Conservation (phyloP, 192 early-diverging fungal genomes). For the Backusella macrospora region DNA sequence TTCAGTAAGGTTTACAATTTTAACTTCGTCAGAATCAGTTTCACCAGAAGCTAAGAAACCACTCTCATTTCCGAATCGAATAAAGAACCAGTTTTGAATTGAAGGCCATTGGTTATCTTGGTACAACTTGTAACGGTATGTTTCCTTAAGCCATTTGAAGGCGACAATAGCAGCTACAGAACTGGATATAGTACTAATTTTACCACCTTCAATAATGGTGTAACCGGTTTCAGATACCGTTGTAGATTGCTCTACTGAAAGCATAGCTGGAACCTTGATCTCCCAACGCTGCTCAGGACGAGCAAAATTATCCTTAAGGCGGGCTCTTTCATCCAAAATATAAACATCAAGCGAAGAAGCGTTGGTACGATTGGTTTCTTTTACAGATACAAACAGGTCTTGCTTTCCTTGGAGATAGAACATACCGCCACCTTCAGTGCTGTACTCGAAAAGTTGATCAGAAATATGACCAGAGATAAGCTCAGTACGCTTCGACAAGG, state of each 20-base stretch:
- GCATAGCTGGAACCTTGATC: slow-evolving; percentile 17
- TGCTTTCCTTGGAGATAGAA: not conserved
- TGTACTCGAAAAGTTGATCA: slow-evolving; percentile 26
- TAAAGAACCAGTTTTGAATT: slow-evolving; percentile 27
- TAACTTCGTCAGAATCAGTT: slow-evolving; percentile 8
- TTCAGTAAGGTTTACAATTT: slow-evolving; percentile 7
- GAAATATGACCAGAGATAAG: not conserved
- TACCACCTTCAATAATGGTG: slow-evolving; percentile 19
- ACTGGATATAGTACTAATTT: slow-evolving; percentile 18
- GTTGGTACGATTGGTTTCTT: slow-evolving; percentile 10
- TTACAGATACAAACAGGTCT: slow-evolving; percentile 16
- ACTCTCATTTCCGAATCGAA: slow-evolving; percentile 19
- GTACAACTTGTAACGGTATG: slow-evolving; percentile 10
- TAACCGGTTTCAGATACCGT: not conserved
- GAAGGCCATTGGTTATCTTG: slow-evolving; percentile 23
- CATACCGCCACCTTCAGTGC: slow-evolving; percentile 4
- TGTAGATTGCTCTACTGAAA: not conserved
- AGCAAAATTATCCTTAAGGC: not conserved
- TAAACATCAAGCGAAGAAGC: slow-evolving; percentile 12
- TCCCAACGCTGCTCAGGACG: slow-evolving; percentile 29
- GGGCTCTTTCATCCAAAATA: slow-evolving; percentile 16
- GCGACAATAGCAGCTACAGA: slow-evolving; percentile 21
- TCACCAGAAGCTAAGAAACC: slow-evolving; percentile 27
- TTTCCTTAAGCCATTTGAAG: slow-evolving; percentile 30
- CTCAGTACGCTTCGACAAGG: not conserved